Conservation (phyloP, 2,329 filamentous ascomycete species). For the Zasmidium cellare region DNA sequence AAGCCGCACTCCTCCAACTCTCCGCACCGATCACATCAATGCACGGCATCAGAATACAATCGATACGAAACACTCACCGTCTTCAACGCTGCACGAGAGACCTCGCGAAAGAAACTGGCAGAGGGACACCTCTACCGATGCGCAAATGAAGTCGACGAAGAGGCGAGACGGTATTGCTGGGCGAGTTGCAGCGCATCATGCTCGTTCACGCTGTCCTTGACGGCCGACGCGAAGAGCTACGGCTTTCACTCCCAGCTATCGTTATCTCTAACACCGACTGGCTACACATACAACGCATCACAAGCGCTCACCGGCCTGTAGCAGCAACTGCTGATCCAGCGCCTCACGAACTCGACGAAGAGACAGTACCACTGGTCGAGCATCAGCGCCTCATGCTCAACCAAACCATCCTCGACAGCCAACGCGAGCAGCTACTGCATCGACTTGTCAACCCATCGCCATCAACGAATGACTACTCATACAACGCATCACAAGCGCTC, state of each 20-base stretch:
- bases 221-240: constrained; percentile 79
- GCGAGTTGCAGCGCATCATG: constrained; percentile 90
- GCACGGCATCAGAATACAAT: constrained; percentile 81
- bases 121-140: constrained; percentile 75
- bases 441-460: constrained; percentile 69
- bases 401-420: constrained; percentile 47
- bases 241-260: constrained; percentile 72
- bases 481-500: constrained; percentile 79
- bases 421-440: constrained; percentile 73
- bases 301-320: constrained; percentile 76
- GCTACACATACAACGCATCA: constrained; percentile 70
- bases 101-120: constrained; percentile 79
- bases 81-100: constrained; percentile 80
- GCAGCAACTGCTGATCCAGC: constrained; percentile 74
- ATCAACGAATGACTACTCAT: constrained; percentile 59
- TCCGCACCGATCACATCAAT: constrained; percentile 81
- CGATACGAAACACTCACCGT: constrained; percentile 82
- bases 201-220: constrained; percentile 83
- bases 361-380: too few relatives aligned
- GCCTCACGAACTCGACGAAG: too few relatives aligned
- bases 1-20: constrained; percentile 77
- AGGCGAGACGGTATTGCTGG: constrained; percentile 72
- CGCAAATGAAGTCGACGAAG: constrained; percentile 86
- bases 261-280: constrained; percentile 64
- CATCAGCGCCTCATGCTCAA: constrained; percentile 81